phyloP scores from a whole-genome alignment of 768 basidiomycete species.

The Podaxis sp. region DNA sequence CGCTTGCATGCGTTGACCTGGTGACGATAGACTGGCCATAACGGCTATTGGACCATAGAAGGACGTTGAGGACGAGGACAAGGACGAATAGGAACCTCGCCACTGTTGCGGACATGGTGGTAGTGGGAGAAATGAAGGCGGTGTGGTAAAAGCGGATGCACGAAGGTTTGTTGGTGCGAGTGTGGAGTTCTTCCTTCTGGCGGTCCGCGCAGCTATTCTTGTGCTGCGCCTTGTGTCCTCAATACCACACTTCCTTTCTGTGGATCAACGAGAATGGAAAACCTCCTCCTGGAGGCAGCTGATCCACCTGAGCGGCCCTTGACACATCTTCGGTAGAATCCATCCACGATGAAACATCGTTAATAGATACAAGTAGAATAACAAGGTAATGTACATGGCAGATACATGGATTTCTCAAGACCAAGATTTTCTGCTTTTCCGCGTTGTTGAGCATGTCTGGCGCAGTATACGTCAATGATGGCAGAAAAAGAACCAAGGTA shows the following conservation, averaged over 20 bases:
- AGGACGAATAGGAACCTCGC: conserved; percentile 53
- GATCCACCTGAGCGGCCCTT: neutral
- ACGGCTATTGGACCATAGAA: conserved; percentile 67
- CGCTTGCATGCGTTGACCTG: conserved; percentile 24
- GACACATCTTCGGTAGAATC: neutral
- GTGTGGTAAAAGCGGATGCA: neutral
- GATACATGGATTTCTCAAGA: neutral
- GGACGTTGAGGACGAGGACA: conserved; percentile 52
- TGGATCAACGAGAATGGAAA: neutral
- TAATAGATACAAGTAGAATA: neutral
- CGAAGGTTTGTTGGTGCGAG: neutral
- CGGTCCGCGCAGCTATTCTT: neutral
- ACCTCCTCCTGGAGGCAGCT: neutral
- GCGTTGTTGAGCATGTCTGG: neutral
- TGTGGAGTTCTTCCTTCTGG: neutral
- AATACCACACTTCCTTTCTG: neutral
- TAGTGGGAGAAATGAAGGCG: conserved; percentile 9
- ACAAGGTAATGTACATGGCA: neutral
- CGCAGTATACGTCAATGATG: neutral
- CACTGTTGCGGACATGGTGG: conserved; percentile 46
- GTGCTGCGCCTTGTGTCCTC: neutral
- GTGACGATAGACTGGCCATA: conserved; percentile 37
- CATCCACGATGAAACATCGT: neutral
- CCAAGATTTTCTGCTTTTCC: conserved; percentile 3
- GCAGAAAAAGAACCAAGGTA: neutral